A percentile compares a stretch with the other conserved stretches of the same genome.
phyloP scores from a whole-genome alignment of 2,329 filamentous ascomycete genomes.

The Lasiodiplodia citricola region DNA sequence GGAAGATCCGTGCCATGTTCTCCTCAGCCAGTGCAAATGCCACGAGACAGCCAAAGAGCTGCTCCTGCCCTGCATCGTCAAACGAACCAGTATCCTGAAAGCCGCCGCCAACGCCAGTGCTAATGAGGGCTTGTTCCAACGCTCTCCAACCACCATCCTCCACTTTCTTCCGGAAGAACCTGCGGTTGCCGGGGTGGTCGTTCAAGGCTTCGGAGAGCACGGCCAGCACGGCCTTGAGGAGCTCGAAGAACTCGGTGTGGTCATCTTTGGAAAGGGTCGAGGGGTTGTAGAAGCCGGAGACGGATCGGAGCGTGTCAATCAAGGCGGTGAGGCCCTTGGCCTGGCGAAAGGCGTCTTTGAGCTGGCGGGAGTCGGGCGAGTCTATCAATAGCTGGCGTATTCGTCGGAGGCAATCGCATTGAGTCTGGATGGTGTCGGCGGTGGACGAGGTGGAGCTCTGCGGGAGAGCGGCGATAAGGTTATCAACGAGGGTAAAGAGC shows the following conservation, averaged over 20 bases:
- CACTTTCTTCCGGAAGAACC: constrained; percentile 81
- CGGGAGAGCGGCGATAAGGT: constrained; percentile 38
- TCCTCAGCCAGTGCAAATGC: constrained; percentile 82
- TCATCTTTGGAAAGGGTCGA: constrained; percentile 65
- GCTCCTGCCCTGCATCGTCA: constrained; percentile 59
- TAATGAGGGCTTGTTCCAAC: constrained; percentile 73
- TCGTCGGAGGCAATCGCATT: constrained; percentile 62
- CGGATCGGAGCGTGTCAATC: constrained; percentile 70
- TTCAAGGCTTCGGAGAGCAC: constrained; percentile 77
- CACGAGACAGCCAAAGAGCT: constrained; percentile 82
- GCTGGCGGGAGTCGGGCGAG: constrained; percentile 53
- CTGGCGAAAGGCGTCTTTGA: constrained; percentile 83
- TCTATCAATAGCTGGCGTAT: constrained; percentile 70
- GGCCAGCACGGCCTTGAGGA: constrained; percentile 73
- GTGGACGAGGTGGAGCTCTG: constrained; percentile 38
- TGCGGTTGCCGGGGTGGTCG: constrained; percentile 82
- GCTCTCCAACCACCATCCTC: constrained; percentile 79
- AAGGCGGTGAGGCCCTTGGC: constrained; percentile 78
- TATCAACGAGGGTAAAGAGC: constrained; percentile 44
- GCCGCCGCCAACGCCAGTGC: constrained; percentile 59
- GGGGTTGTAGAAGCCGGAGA: constrained; percentile 79
- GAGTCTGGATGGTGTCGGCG: constrained; percentile 40
- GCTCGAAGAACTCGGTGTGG: constrained; percentile 68
- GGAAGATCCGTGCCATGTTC: constrained; percentile 71
- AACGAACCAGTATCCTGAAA: constrained; percentile 38